Percentiles rank a stretch among this genome's conserved stretches.
Evolutionary conservation across 306 rosid genomes (phyloP).

Genomic region (Corylus avellana): DNA sequence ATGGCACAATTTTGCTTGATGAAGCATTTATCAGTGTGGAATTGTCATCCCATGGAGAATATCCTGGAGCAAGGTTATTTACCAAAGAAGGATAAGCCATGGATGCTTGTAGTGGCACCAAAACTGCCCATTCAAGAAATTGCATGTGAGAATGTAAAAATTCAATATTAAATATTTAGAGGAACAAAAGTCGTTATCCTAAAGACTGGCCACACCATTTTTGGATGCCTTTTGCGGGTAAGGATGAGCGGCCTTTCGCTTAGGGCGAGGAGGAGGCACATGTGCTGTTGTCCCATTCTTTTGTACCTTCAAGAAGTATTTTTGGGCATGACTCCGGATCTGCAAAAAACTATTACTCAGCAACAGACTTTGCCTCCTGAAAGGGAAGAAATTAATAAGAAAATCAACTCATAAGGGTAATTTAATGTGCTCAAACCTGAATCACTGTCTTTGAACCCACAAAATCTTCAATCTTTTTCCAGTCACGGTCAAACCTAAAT

Average conservation of each 20-base stretch:
- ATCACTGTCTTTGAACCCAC: constrained; percentile 92
- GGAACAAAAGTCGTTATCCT: constrained; percentile 21
- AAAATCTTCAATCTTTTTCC: constrained; percentile 97
- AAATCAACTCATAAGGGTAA: constrained; percentile 10
- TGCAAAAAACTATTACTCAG: constrained; percentile 27
- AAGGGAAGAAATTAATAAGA: constrained; percentile 10
- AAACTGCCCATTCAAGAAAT: constrained; percentile 52
- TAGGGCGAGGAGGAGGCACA: constrained; percentile 97
- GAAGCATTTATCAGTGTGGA: constrained; percentile 52
- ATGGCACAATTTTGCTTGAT: constrained; percentile 33
- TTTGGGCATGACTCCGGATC: constrained; percentile 96
- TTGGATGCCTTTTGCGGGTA: constrained; percentile 93
- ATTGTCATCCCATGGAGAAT: constrained; percentile 71
- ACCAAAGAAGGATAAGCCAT: constrained; percentile 62
- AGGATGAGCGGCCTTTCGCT: constrained; percentile 95
- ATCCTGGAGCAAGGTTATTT: constrained; percentile 53
- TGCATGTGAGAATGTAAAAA: constrained; percentile 22
- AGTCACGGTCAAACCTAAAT: constrained; percentile 88
- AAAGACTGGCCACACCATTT: constrained; percentile 53
- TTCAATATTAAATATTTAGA: constrained; percentile 23
- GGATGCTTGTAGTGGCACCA: constrained; percentile 72
- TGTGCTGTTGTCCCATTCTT: constrained; percentile 83
- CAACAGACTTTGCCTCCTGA: constrained; percentile 1
- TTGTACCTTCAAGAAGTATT: constrained; percentile 86
- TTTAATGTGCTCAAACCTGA: constrained; percentile 60